These are phyloP conservation scores for Phaseolus coccineus DNA, from an alignment of 331 rosid species.

Conservation along the genomic window DNA sequence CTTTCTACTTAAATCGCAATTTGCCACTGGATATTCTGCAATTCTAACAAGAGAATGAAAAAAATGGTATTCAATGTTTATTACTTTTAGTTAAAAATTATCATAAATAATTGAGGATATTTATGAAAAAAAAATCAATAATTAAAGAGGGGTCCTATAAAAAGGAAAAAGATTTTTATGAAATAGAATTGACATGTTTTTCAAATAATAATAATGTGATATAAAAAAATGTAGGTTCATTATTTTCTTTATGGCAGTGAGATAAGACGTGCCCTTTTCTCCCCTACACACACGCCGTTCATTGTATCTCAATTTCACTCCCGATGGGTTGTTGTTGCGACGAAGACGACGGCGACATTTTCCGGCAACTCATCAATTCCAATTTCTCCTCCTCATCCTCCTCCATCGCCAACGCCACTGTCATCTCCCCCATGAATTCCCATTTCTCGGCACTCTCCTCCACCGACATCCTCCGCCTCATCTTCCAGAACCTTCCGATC, in stretches of 20 bases:
- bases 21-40: no score
- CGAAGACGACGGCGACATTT: conserved; percentile 53
- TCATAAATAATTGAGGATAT: no score
- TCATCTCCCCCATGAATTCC: conserved; percentile 72
- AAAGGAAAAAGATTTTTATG: no score
- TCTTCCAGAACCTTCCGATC: conserved; percentile 76
- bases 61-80: no score
- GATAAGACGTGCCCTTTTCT: neutral
- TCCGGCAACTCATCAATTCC: conserved; percentile 48
- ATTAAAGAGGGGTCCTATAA: no score
- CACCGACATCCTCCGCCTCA: conserved; percentile 80
- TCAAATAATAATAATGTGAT: no score
- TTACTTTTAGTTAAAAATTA: no score
- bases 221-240: no score
- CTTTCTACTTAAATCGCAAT: no score
- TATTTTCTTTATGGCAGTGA: neutral
- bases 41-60: no score
- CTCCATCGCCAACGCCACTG: conserved; percentile 13
- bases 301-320: neutral
- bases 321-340: conserved; percentile 58
- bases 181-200: no score
- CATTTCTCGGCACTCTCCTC: conserved; percentile 76
- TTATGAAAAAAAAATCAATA: no score
- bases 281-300: neutral
- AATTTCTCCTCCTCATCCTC: conserved; percentile 36